These are phyloP conservation scores for Ilex paraguariensis DNA, from an alignment of 305 asterid species.

Conservation along the genomic window DNA sequence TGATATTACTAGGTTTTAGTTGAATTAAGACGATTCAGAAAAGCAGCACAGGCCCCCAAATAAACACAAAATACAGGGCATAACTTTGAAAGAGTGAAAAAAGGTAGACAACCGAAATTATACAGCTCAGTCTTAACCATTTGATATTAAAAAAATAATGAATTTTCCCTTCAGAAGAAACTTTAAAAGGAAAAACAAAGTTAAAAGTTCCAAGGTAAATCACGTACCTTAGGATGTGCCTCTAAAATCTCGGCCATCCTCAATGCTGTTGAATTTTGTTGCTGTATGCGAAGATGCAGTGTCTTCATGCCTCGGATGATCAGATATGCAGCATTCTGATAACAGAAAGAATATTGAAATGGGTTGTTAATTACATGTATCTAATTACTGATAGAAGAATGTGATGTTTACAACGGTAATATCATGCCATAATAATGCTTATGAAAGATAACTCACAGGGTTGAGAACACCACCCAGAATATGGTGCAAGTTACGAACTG, in stretches of 20 bases:
- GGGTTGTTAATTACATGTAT: no score
- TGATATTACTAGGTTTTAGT: no score
- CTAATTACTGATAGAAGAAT: not conserved
- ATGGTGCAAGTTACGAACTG: conserved; percentile 83
- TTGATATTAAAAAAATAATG: no score
- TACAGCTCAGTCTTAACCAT: no score
- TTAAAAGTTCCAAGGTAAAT: no score
- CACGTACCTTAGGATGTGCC: conserved; percentile 95
- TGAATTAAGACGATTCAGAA: no score
- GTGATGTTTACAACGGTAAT: not conserved
- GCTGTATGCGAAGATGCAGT: conserved; percentile 95
- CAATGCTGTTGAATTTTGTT: conserved; percentile 84
- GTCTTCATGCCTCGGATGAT: conserved; percentile 99
- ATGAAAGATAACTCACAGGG: conserved; percentile 57
- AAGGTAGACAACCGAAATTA: no score
- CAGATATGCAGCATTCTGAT: conserved; percentile 87
- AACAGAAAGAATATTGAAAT: conserved; percentile 17
- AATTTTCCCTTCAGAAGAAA: no score
- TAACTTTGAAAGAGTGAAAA: no score
- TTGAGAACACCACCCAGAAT: conserved; percentile 88
- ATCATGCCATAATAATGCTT: conserved; percentile 6
- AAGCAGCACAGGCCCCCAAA: no score
- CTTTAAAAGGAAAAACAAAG: no score
- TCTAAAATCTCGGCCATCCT: conserved; percentile 99
- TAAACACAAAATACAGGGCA: no score